These are phyloP conservation scores for Fusarium subtropicale DNA, from an alignment of 2,329 filamentous ascomycete genomes.

Conservation along the genomic window DNA sequence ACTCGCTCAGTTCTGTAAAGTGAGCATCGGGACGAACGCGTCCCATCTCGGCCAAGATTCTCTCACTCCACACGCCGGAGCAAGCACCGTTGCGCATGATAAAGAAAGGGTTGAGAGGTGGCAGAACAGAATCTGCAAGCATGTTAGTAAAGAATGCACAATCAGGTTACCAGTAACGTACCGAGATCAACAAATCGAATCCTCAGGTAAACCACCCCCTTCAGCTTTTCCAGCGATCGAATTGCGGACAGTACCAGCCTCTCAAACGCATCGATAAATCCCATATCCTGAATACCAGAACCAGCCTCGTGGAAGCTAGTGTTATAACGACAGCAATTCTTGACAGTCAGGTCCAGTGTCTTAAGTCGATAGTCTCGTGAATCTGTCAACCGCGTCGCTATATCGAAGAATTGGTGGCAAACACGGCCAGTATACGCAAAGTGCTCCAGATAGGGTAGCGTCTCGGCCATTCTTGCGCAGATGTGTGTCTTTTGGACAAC, in stretches of 20 bases:
- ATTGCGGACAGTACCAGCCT: conserved; percentile 73
- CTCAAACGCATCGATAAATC: conserved; percentile 79
- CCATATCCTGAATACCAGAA: conserved; percentile 76
- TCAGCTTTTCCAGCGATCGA: conserved; percentile 68
- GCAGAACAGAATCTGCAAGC: conserved; percentile 72
- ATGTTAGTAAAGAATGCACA: conserved; percentile 33
- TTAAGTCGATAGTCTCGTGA: conserved; percentile 65
- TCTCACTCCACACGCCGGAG: conserved; percentile 78
- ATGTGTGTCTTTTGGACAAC: conserved; percentile 71
- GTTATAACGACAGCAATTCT: conserved; percentile 75
- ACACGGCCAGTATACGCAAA: conserved; percentile 79
- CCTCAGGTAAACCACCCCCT: conserved; percentile 71
- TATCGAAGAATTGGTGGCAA: conserved; percentile 75
- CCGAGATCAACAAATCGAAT: conserved; percentile 81
- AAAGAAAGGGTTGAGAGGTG: conserved; percentile 79
- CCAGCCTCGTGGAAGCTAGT: conserved; percentile 70
- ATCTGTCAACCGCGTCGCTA: conserved; percentile 63
- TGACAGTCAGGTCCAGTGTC: conserved; percentile 77
- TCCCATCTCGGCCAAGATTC: conserved; percentile 71
- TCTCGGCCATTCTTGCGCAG: conserved; percentile 71
- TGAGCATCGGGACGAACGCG: conserved; percentile 67
- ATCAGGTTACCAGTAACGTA: conserved; percentile 51
- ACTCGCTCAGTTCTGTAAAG: conserved; percentile 73
- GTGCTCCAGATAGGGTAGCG: conserved; percentile 72
- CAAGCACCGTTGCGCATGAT: conserved; percentile 69